phyloP scores from a whole-genome alignment of 2,329 filamentous ascomycete species.

The Gnomoniopsis sp. region DNA sequence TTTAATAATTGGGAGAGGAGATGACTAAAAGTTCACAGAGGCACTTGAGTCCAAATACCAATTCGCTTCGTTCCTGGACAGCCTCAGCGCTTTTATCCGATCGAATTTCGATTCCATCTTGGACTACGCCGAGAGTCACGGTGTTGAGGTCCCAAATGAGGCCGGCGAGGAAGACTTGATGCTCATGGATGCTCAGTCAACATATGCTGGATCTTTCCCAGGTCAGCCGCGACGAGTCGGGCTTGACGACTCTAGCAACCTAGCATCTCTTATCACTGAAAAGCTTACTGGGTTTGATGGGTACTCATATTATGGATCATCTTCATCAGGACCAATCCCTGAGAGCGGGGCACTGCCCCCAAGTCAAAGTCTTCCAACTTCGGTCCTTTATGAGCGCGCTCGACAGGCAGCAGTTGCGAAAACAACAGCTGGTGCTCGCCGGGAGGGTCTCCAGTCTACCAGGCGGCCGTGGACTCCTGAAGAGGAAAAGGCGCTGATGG shows the following conservation, averaged over 20 bases:
- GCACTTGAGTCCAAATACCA: conserved; percentile 37
- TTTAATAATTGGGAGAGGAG: background rate
- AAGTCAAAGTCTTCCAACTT: conserved; percentile 53
- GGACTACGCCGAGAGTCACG: conserved; percentile 35
- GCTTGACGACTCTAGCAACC: conserved; percentile 20
- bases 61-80: conserved; percentile 33
- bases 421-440: conserved; percentile 50
- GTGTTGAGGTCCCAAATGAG: conserved; percentile 34
- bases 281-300: conserved; percentile 19
- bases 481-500: conserved; percentile 87
- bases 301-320: conserved; percentile 4
- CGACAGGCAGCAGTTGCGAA: conserved; percentile 57
- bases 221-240: conserved; percentile 12
- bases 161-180: conserved; percentile 19
- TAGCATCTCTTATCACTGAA: conserved; percentile 25
- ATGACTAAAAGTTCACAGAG: conserved; percentile 22
- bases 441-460: conserved; percentile 57
- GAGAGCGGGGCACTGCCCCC: conserved; percentile 45
- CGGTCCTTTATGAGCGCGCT: conserved; percentile 55
- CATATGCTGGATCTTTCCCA: conserved; percentile 15
- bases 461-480: conserved; percentile 83
- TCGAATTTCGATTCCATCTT: conserved; percentile 28
- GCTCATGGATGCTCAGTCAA: conserved; percentile 16
- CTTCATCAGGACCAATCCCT: conserved; percentile 18
- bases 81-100: conserved; percentile 30